Evolutionary conservation across 2,329 filamentous ascomycete genomes (phyloP), one percentile per base, ranked within the genome.

Genomic region (Calonectria henricotiae): DNA sequence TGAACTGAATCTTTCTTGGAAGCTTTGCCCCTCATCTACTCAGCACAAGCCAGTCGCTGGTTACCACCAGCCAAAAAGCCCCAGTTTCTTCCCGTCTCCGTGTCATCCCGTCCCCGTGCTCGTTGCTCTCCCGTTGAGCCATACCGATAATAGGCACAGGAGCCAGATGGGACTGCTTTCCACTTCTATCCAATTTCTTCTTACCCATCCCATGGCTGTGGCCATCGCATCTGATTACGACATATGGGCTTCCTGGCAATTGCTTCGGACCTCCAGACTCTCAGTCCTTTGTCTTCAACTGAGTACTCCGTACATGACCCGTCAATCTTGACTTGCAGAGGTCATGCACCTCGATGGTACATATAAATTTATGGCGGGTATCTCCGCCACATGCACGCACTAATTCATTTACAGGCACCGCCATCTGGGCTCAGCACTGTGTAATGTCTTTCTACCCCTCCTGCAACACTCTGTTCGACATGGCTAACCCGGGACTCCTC

Each of bases 71-170:
- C 47, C 35, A 37, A 49, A 17, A 46, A 71, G 75, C 67, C 67
- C 72, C 72, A 76, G 58, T 44, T 65, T 67, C 63, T 71, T 73
- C 69, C 72, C 70, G 63, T 64, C 58, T 51, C 43, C 65, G 67
- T 74, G 73, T 76, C 75, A 71, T 77, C 71, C 75, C 75, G 73
- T 76, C 66, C 65, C 51, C 69, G 69, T 72, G 60, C 64, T 69
- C 49, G 61, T 68, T 73, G 65, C 73, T 76, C 73, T 73, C 74
- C 71, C 72, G 69, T 65, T 44, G 62, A 62, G 64, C 51, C 51
- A 58, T 39, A 58, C 51, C 51, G 35, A 58, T 58, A 37, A 27
- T 37, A 17, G 32, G 20, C 35, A 58, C 35, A n/a, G 12, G 20
- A 20, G 51, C 20, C 6, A 37, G 39, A 23, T 15, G 37, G 51